These are phyloP conservation scores for Globisporangium canariense DNA, from an alignment of 352 stramenopile genomes.

Conservation along the genomic window DNA sequence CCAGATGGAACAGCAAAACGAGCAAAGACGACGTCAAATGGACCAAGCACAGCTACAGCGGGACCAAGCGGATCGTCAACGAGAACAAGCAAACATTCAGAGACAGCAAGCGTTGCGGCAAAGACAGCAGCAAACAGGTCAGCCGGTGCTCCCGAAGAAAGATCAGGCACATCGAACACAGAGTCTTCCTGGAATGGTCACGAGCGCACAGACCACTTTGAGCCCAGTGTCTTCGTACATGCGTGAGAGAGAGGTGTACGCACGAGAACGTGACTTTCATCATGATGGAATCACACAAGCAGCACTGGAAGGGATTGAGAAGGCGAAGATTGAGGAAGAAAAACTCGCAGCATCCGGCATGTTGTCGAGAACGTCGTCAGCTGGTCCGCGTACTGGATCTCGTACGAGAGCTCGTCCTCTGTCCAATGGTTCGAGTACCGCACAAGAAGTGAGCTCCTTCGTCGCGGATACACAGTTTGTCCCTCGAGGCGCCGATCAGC, in stretches of 20 bases:
- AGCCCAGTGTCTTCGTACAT: slow-evolving; percentile 11
- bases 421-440: slow-evolving; percentile 1
- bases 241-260: slow-evolving; percentile 13
- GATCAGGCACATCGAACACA: slow-evolving; percentile 1
- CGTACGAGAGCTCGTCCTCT: slow-evolving; percentile 6
- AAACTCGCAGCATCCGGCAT: neutral
- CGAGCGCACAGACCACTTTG: neutral
- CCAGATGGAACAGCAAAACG: slow-evolving; percentile 2
- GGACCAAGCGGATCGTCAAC: slow-evolving; percentile 2
- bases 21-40: neutral
- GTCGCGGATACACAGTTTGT: slow-evolving; percentile 7
- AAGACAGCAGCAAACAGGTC: neutral
- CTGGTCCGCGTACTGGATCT: neutral
- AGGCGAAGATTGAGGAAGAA: slow-evolving; percentile 11
- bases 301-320: slow-evolving; percentile 13
- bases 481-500: slow-evolving; percentile 1
- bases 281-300: slow-evolving; percentile 12
- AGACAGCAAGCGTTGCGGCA: neutral
- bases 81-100: neutral
- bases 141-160: neutral
- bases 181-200: neutral
- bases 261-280: slow-evolving; percentile 12
- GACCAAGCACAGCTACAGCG: slow-evolving; percentile 3
- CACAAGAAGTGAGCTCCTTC: neutral
- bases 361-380: neutral